Percentiles rank a stretch among this genome's conserved stretches.
These are phyloP conservation scores for Chaetomiaceae sp. DNA, from an alignment of 2,329 filamentous ascomycete species.

Conservation along the genomic window DNA sequence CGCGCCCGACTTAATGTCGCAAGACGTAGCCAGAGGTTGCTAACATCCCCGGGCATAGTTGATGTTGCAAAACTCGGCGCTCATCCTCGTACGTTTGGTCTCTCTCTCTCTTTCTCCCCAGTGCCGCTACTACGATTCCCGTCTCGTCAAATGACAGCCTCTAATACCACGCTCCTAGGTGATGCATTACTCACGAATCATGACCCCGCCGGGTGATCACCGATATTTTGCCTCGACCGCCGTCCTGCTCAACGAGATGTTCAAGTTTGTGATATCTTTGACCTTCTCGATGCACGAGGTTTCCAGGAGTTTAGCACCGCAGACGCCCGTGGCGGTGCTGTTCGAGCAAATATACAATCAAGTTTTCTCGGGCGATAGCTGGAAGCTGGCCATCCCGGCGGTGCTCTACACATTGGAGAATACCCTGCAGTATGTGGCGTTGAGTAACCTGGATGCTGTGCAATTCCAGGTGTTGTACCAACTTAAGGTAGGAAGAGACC, in stretches of 20 bases:
- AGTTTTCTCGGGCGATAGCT: conserved; percentile 86
- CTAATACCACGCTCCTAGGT: conserved; percentile 48
- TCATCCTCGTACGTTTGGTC: conserved; percentile 58
- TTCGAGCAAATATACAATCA: conserved; percentile 74
- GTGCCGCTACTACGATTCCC: no score
- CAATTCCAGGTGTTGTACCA: conserved; percentile 94
- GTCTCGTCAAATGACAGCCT: no score
- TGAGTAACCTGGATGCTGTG: conserved; percentile 86
- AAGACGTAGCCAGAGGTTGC: conserved; percentile 5
- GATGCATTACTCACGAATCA: conserved; percentile 91
- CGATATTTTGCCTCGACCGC: conserved; percentile 92
- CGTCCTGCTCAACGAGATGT: conserved; percentile 86
- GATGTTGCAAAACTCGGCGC: conserved; percentile 73
- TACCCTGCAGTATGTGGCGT: conserved; percentile 85
- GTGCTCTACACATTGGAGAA: conserved; percentile 88
- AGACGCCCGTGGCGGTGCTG: conserved; percentile 73
- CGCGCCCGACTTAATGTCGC: conserved; percentile 23
- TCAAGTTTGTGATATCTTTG: conserved; percentile 83
- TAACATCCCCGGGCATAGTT: conserved; percentile 49
- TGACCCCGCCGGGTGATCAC: conserved; percentile 78
- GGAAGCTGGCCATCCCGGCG: conserved; percentile 90
- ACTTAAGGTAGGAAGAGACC: conserved; percentile 57
- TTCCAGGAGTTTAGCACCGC: conserved; percentile 69
- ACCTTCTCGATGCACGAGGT: conserved; percentile 86
- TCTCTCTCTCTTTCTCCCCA: no score